Percentiles rank a stretch among this genome's conserved stretches.
Conservation (phyloP, 768 basidiomycete genomes). For the Termitomyces sp. region DNA sequence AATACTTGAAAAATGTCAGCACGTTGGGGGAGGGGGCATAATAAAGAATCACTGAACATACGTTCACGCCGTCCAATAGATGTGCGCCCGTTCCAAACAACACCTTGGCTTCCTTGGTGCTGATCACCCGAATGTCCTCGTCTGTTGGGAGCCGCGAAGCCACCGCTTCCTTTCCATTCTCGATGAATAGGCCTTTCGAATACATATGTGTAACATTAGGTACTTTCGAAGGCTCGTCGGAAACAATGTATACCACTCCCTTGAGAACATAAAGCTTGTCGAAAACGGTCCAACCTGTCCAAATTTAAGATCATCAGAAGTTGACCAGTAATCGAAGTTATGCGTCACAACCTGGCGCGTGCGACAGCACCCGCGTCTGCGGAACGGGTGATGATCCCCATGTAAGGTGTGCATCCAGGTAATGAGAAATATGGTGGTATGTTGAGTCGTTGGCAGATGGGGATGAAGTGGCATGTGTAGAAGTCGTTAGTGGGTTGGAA, state of each 20-base stretch:
- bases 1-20: constrained; percentile 45
- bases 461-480: constrained; percentile 7
- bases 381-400: constrained; percentile 43
- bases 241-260: constrained; percentile 80
- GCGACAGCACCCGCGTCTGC: constrained; percentile 65
- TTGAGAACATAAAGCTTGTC: constrained; percentile 80
- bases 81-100: constrained; percentile 75
- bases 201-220: constrained; percentile 69
- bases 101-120: constrained; percentile 57
- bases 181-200: constrained; percentile 63
- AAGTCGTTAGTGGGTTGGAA: constrained; percentile 7
- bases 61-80: constrained; percentile 75
- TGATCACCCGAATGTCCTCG: constrained; percentile 75
- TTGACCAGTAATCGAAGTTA: neutral
- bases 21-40: neutral
- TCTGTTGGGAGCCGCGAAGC: constrained; percentile 68
- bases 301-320: constrained; percentile 1
- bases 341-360: constrained; percentile 61
- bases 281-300: constrained; percentile 84
- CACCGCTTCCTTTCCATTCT: constrained; percentile 52
- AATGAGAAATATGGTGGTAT: constrained; percentile 11
- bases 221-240: constrained; percentile 61
- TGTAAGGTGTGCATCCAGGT: constrained; percentile 28
- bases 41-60: constrained; percentile 25
- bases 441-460: constrained; percentile 7